Evolutionary conservation across 208 protist genomes (phyloP), one percentile per base, ranked within the genome.

Genomic region (Willaertia magna): DNA sequence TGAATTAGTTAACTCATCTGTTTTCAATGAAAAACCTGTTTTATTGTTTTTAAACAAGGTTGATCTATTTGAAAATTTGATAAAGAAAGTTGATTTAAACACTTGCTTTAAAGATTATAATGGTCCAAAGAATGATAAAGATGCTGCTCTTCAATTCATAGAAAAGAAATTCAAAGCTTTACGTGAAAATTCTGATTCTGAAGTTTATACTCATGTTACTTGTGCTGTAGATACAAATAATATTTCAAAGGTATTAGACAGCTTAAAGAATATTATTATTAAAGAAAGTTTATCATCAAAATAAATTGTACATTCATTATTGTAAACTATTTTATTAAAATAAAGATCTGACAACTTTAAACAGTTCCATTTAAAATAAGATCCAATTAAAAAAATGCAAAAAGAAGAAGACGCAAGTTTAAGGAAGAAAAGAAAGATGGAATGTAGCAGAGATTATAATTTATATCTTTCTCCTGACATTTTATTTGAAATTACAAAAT

Each of bases 211-310:
- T 47, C 74, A 87, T 26, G 30, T 83, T 16, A 87, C 85, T 30
- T 75, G 47, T 74, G 85, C 85, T 4, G 67, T 48, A 0, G 85
- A 87, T 74, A 87, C 85, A 6, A 49, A 85, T 30, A 87, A 87
- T 47, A 87, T 87, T 49, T 59, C 59, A 42, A 74, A 85, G 1
- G 85, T 87, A 12, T 85, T 87, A 40, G 78, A 87, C 9, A 49
- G 46, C 44, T 20, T 87, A 2, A 87, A 85, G 44, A 81, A 67
- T 0, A 86, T 86, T 76, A 79, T 86, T 47, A 14, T 84, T 4
- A 55, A 84, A 34, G 18, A 84, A 16, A 40, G 40, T 78, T 39
- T 78, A 34, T 67, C 55, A 34, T 67, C 55, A 0, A 67, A 67
- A 30, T 67, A 67, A 67, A 49, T 49, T 49, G n/a, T n/a, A n/a